phyloP scores from a whole-genome alignment of 2,329 filamentous ascomycete species.

The Diplodia scrobiculata region DNA sequence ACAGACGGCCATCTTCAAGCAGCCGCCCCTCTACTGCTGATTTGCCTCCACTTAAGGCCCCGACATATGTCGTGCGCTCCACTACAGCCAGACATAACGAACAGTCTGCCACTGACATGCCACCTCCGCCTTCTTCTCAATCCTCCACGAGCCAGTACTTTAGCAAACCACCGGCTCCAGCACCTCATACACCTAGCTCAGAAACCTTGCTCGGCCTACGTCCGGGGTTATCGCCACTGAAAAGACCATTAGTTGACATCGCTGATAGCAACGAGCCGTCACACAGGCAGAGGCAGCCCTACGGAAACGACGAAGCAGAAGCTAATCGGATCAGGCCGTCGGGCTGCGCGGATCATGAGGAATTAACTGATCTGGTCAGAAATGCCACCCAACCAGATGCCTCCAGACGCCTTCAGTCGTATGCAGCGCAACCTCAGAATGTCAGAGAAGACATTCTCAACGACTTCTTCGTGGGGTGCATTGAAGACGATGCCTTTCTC shows the following conservation, averaged over 20 bases:
- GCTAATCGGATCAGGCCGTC: too few species aligned
- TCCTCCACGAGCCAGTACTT: background rate
- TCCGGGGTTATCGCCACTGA: background rate
- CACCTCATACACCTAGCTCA: background rate
- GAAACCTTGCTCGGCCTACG: too few species aligned
- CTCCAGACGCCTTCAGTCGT: constrained; percentile 32
- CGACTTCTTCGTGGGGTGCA: constrained; percentile 54
- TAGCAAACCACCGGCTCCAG: background rate
- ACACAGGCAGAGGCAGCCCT: background rate
- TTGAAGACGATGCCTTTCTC: constrained; percentile 55
- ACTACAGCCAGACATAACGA: background rate
- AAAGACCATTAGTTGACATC: background rate
- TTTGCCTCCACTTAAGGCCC: constrained; percentile 3
- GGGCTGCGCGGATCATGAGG: background rate
- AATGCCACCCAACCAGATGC: background rate
- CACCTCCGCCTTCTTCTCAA: background rate
- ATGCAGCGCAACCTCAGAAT: constrained; percentile 46
- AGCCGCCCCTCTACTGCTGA: constrained; percentile 13
- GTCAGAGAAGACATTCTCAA: constrained; percentile 50
- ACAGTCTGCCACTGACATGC: background rate
- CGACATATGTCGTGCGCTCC: background rate
- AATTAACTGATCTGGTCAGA: background rate
- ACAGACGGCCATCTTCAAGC: background rate
- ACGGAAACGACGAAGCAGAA: background rate
- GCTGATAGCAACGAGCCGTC: background rate